Percentiles rank a stretch among this genome's conserved stretches.
Evolutionary conservation across 1,284 basidiomycete species (phyloP).

Genomic region (Rhodotorula sp.): DNA sequence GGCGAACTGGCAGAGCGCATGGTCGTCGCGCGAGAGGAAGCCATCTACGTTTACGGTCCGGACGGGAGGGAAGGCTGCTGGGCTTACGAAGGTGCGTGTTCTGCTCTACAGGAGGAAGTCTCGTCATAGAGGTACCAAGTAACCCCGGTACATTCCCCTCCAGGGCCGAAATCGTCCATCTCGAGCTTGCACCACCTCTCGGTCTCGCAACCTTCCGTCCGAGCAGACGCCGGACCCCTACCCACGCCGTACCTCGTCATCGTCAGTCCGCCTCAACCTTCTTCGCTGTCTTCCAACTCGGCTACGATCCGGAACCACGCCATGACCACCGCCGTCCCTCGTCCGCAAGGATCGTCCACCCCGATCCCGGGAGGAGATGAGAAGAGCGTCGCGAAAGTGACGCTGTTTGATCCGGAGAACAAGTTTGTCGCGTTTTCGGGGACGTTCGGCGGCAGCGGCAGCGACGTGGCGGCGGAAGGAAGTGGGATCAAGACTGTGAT

Average conservation of each 20-base stretch:
- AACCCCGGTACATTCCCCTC: no score
- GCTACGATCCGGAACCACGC: constrained; percentile 74
- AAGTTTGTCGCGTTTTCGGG: constrained; percentile 75
- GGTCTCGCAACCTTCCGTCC: constrained; percentile 43
- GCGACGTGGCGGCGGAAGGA: constrained; percentile 1
- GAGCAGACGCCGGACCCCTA: not conserved
- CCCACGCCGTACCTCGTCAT: constrained; percentile 71
- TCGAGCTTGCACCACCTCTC: constrained; percentile 46
- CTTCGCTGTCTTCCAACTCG: constrained; percentile 63
- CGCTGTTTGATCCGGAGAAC: constrained; percentile 88
- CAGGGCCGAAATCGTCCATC: constrained; percentile 55
- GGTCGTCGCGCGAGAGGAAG: constrained; percentile 85
- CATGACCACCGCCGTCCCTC: constrained; percentile 53
- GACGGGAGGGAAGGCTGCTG: constrained; percentile 82
- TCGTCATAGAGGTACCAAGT: not conserved
- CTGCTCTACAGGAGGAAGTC: not conserved
- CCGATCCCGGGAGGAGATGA: constrained; percentile 46
- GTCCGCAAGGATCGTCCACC: not conserved
- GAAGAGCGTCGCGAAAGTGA: constrained; percentile 74
- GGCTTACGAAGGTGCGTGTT: constrained; percentile 75
- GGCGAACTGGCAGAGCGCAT: constrained; percentile 54
- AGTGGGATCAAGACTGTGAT: constrained; percentile 72
- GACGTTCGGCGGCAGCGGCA: constrained; percentile 58
- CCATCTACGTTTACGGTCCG: constrained; percentile 79
- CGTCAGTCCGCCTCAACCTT: constrained; percentile 76